Conservation (phyloP, 352 stramenopile species). For the Hyaloperonospora brassicae region DNA sequence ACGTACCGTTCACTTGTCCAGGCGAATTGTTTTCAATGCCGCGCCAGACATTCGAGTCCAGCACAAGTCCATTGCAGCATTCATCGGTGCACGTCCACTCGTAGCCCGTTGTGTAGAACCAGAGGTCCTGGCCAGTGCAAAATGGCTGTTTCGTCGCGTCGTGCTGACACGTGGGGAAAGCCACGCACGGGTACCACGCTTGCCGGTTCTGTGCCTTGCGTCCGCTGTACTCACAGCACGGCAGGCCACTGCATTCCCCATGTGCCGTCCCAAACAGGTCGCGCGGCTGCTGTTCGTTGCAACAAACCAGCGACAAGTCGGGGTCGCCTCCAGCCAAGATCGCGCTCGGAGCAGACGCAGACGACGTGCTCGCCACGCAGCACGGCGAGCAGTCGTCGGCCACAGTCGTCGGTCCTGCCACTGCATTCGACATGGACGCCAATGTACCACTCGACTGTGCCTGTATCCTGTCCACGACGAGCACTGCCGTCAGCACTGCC, state of each 20-base stretch:
- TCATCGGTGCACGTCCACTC: constrained; percentile 61
- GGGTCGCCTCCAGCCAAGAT: constrained; percentile 16
- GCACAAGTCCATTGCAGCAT: constrained; percentile 58
- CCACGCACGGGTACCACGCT: constrained; percentile 75
- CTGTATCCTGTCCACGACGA: constrained; percentile 2
- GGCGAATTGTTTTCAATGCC: constrained; percentile 46
- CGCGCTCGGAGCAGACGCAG: constrained; percentile 7
- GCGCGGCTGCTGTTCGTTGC: constrained; percentile 28
- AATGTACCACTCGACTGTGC: constrained; percentile 7
- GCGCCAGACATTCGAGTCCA: constrained; percentile 70
- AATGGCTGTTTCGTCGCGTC: constrained; percentile 59
- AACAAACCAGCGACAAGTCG: constrained; percentile 45
- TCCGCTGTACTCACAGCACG: constrained; percentile 67
- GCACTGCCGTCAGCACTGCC: constrained; percentile 7
- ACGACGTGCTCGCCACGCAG: constrained; percentile 28
- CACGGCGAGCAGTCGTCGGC: constrained; percentile 60
- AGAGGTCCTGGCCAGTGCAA: constrained; percentile 41
- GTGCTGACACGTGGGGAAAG: constrained; percentile 68
- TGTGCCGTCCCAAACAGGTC: constrained; percentile 52
- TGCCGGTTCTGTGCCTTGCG: constrained; percentile 59
- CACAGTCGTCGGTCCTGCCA: constrained; percentile 12
- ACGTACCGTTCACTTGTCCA: constrained; percentile 67
- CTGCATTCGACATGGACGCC: constrained; percentile 1
- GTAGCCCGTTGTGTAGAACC: constrained; percentile 44
- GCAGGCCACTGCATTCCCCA: constrained; percentile 67